These are phyloP conservation scores for Arthrocladium fulminans DNA, from an alignment of 2,329 filamentous ascomycete species.

Conservation along the genomic window DNA sequence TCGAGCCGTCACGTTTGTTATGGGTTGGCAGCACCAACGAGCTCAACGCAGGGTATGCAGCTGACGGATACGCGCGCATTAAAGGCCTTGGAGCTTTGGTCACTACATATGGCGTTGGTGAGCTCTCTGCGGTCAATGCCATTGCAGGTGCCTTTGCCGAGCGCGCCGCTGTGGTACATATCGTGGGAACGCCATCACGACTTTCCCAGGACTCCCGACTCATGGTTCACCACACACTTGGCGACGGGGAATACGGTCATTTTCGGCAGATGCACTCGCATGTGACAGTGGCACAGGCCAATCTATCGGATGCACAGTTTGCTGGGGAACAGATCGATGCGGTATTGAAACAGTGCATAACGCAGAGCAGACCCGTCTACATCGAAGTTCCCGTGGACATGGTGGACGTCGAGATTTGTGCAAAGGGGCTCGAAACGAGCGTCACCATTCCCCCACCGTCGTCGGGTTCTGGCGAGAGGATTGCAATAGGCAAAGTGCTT, in stretches of 20 bases:
- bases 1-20: slow-evolving; percentile 42
- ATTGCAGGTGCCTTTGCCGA: slow-evolving; percentile 45
- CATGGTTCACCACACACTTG: slow-evolving; percentile 27
- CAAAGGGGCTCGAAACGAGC: slow-evolving; percentile 49
- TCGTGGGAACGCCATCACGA: slow-evolving; percentile 48
- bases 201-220: slow-evolving; percentile 38
- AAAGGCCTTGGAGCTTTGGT: slow-evolving; percentile 28
- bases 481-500: no score
- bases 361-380: slow-evolving; percentile 47
- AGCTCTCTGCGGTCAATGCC: slow-evolving; percentile 33
- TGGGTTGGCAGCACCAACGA: slow-evolving; percentile 57
- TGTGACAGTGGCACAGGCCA: slow-evolving; percentile 42
- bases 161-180: slow-evolving; percentile 51
- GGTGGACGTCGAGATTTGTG: slow-evolving; percentile 43
- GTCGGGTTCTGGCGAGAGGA: no score
- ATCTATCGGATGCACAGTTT: slow-evolving; percentile 36
- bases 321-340: slow-evolving; percentile 44
- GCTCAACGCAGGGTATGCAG: slow-evolving; percentile 60
- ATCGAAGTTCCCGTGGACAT: slow-evolving; percentile 49
- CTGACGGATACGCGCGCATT: slow-evolving; percentile 67
- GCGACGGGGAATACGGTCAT: slow-evolving; percentile 43
- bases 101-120: slow-evolving; percentile 54
- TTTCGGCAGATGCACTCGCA: slow-evolving; percentile 42
- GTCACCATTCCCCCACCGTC: slow-evolving; percentile 54
- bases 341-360: slow-evolving; percentile 40